phyloP scores from a whole-genome alignment of 1,284 basidiomycete genomes.

The Fomitopsis schrenkii region DNA sequence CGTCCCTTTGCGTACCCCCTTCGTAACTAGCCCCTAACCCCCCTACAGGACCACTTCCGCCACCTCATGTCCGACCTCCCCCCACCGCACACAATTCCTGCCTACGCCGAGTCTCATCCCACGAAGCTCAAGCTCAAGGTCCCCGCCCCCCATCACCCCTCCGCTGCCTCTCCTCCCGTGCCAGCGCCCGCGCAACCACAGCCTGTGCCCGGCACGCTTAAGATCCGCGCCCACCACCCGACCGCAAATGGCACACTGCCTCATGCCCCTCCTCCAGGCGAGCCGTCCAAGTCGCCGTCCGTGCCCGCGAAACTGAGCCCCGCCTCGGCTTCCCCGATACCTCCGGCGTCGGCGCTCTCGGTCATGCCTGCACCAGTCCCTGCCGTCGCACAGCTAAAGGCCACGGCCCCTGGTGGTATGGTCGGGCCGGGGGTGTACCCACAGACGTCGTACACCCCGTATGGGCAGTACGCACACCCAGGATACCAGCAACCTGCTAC shows the following conservation, averaged over 20 bases:
- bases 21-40: neutral
- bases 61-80: constrained; percentile 74
- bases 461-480: constrained; percentile 41
- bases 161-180: constrained; percentile 12
- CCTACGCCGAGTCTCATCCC: constrained; percentile 49
- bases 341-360: constrained; percentile 13
- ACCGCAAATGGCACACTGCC: constrained; percentile 1
- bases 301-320: constrained; percentile 8
- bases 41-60: constrained; percentile 59
- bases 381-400: constrained; percentile 5
- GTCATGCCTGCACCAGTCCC: constrained; percentile 11
- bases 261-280: neutral
- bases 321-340: constrained; percentile 21
- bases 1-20: constrained; percentile 15
- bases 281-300: constrained; percentile 10
- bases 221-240: constrained; percentile 8
- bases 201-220: constrained; percentile 9
- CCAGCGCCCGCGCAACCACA: constrained; percentile 14
- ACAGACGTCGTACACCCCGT: constrained; percentile 7
- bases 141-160: constrained; percentile 31
- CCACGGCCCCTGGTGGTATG: constrained; percentile 8
- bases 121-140: constrained; percentile 67
- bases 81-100: constrained; percentile 52
- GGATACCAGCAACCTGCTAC: constrained; percentile 34
- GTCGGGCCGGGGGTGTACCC: constrained; percentile 12